Conservation (phyloP, 768 basidiomycete species). For the Rickenella mellea region DNA sequence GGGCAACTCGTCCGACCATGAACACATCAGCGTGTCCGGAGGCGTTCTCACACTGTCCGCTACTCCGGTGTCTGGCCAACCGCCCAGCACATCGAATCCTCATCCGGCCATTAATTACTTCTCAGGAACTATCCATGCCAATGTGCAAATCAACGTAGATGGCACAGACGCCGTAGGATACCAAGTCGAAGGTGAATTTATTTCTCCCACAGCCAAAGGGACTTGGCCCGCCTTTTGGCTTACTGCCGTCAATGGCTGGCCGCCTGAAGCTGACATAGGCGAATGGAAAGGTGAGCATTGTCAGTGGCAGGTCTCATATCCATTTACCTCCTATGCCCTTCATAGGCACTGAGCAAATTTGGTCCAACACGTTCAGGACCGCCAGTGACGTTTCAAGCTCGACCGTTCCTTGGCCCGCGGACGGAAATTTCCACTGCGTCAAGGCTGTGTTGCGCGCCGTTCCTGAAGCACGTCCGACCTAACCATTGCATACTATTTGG, state of each 20-base stretch:
- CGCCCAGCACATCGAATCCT: constrained; percentile 30
- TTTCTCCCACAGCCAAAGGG: constrained; percentile 26
- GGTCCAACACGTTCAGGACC: constrained; percentile 37
- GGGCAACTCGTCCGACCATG: constrained; percentile 30
- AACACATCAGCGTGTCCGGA: constrained; percentile 26
- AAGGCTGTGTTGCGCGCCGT: constrained; percentile 32
- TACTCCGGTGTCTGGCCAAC: constrained; percentile 29
- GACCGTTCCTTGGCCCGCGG: constrained; percentile 31
- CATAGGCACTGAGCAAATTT: constrained; percentile 19
- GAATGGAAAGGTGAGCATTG: constrained; percentile 33
- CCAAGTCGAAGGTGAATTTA: constrained; percentile 33
- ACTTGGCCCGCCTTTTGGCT: constrained; percentile 40
- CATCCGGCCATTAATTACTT: constrained; percentile 33
- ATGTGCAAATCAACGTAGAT: constrained; percentile 29
- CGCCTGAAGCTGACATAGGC: constrained; percentile 33
- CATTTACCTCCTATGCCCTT: background rate
- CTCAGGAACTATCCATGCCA: constrained; percentile 32
- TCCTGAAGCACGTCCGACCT: constrained; percentile 27
- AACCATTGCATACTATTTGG: constrained; percentile 32
- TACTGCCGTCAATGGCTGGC: constrained; percentile 29
- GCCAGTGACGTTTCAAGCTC: constrained; percentile 30
- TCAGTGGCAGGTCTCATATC: background rate
- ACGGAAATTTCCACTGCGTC: constrained; percentile 32
- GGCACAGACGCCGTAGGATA: constrained; percentile 23
- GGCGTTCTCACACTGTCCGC: constrained; percentile 32